These are phyloP conservation scores for Poa annua DNA, from an alignment of 176 grass and related monocot genomes.

Conservation along the genomic window DNA sequence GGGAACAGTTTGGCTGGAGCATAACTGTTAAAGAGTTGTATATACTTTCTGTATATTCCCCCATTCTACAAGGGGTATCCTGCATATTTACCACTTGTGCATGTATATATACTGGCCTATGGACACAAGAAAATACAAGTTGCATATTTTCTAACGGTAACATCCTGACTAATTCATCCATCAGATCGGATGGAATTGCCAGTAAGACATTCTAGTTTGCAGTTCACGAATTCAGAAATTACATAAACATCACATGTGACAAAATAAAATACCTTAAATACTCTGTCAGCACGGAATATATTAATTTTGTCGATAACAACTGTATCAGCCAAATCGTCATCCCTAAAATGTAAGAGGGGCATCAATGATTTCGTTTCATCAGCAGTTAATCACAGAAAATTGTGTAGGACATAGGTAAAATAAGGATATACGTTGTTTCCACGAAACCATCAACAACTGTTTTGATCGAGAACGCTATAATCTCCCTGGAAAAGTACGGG, in stretches of 20 bases:
- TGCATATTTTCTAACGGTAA: not conserved
- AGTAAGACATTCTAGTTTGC: conserved; percentile 27
- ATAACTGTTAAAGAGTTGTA: too few species aligned
- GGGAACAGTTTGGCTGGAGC: too few species aligned
- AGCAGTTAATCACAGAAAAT: conserved; percentile 20
- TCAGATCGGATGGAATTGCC: not conserved
- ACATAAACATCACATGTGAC: conserved; percentile 25
- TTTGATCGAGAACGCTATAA: conserved; percentile 66
- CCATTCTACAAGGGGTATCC: not conserved
- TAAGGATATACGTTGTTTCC: conserved; percentile 64
- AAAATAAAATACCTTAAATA: conserved; percentile 79
- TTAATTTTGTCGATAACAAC: conserved; percentile 84
- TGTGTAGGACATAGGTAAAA: conserved; percentile 24
- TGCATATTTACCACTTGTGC: not conserved
- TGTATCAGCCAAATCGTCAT: conserved; percentile 50
- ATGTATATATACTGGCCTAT: not conserved
- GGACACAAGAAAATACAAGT: not conserved
- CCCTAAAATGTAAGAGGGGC: conserved; percentile 62
- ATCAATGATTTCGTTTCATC: conserved; percentile 32
- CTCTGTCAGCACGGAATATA: conserved; percentile 90
- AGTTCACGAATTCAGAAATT: conserved; percentile 29
- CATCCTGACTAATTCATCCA: conserved; percentile 20
- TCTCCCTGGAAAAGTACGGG: conserved; percentile 75
- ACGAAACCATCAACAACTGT: conserved; percentile 94
- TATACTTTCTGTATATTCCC: not conserved